These are phyloP conservation scores for Candida yuanshanica DNA, from an alignment of 805 yeast species.

Conservation along the genomic window DNA sequence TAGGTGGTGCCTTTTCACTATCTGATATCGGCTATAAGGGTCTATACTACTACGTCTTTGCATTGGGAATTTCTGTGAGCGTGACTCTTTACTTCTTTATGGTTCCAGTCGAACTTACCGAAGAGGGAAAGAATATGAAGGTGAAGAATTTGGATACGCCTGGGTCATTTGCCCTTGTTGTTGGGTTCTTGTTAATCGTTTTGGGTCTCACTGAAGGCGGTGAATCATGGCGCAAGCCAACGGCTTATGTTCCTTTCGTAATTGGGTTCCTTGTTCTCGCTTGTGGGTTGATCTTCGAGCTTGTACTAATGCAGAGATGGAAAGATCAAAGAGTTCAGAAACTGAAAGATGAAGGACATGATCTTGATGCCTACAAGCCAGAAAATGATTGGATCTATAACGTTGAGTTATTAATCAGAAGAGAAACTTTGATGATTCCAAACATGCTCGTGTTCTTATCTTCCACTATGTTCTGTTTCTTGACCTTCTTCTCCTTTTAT, in stretches of 20 bases:
- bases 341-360: no score
- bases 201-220: slow-evolving; percentile 43
- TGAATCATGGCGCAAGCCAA: slow-evolving; percentile 34
- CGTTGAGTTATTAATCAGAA: slow-evolving; percentile 26
- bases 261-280: slow-evolving; percentile 31
- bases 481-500: slow-evolving; percentile 17
- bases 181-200: slow-evolving; percentile 33
- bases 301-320: slow-evolving; percentile 13
- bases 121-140: slow-evolving; percentile 13
- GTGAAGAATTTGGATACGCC: slow-evolving; percentile 29
- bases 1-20: slow-evolving; percentile 40
- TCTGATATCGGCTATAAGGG: slow-evolving; percentile 35
- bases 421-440: slow-evolving; percentile 20
- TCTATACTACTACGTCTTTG: slow-evolving; percentile 34
- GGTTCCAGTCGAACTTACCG: slow-evolving; percentile 24
- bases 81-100: slow-evolving; percentile 25
- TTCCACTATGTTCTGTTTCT: slow-evolving; percentile 18
- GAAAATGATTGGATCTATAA: slow-evolving; percentile 9
- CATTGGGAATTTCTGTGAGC: slow-evolving; percentile 18
- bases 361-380: no score
- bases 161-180: slow-evolving; percentile 29
- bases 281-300: slow-evolving; percentile 28
- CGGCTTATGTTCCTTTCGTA: slow-evolving; percentile 36
- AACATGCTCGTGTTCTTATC: slow-evolving; percentile 22
- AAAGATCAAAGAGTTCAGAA: no score